These are phyloP conservation scores for Podospora tetraspora DNA, from an alignment of 495 filamentous ascomycete genomes.

Conservation along the genomic window DNA sequence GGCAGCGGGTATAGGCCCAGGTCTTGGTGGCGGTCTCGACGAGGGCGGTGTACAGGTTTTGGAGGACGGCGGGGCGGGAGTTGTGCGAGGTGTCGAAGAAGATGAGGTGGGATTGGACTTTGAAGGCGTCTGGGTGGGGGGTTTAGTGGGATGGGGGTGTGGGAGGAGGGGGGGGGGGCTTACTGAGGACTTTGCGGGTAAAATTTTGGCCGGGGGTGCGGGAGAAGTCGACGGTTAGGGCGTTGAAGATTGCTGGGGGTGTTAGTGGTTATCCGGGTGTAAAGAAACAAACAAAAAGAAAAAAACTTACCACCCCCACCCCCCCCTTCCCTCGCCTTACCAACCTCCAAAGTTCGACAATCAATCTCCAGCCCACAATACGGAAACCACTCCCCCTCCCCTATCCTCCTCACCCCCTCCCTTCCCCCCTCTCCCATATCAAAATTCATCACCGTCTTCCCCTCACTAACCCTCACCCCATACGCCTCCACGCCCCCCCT, in stretches of 20 bases:
- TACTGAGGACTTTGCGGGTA: constrained; percentile 70
- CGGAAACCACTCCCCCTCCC: constrained; percentile 55
- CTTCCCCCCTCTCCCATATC: constrained; percentile 53
- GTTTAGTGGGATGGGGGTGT: constrained; percentile 26
- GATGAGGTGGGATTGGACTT: constrained; percentile 82
- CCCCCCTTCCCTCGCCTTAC: constrained; percentile 25
- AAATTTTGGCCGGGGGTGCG: constrained; percentile 66
- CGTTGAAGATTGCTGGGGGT: constrained; percentile 43
- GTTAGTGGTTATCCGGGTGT: no score
- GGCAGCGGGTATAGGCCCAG: constrained; percentile 67
- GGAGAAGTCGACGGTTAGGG: constrained; percentile 71
- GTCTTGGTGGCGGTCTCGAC: constrained; percentile 74
- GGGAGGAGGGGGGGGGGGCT: constrained; percentile 12
- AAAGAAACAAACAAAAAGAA: background rate
- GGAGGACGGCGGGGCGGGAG: constrained; percentile 57
- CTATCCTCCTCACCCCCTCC: constrained; percentile 46
- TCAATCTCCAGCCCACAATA: constrained; percentile 83
- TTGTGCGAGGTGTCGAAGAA: constrained; percentile 85
- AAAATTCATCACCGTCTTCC: constrained; percentile 87
- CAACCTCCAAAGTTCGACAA: constrained; percentile 66
- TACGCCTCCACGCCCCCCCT: constrained; percentile 69
- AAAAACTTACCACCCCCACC: constrained; percentile 24
- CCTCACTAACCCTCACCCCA: constrained; percentile 68
- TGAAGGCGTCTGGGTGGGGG: constrained; percentile 54
- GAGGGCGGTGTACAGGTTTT: constrained; percentile 70